phyloP scores from a whole-genome alignment of 1,284 basidiomycete species.

The Marasmius oreades region DNA sequence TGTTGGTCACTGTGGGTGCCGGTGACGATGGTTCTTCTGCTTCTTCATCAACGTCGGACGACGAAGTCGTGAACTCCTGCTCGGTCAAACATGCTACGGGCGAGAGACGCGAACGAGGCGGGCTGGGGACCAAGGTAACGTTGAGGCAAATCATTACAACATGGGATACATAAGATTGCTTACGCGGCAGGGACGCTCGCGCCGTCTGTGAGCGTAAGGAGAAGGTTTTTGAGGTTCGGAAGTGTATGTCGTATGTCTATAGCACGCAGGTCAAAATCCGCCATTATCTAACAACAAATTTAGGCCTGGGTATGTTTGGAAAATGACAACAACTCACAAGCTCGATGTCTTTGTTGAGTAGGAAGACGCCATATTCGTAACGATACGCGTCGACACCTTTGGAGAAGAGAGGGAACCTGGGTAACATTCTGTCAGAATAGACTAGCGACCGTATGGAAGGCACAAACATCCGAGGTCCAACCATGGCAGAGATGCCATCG shows the following conservation, averaged over 20 bases:
- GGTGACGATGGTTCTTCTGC: neutral
- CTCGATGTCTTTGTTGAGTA: constrained; percentile 97
- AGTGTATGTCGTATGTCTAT: constrained; percentile 94
- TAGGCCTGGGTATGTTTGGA: constrained; percentile 13
- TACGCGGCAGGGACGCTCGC: constrained; percentile 48
- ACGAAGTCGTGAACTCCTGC: constrained; percentile 16
- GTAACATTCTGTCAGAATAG: constrained; percentile 13
- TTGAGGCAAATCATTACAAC: neutral
- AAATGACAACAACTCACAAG: constrained; percentile 51
- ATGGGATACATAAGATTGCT: constrained; percentile 21
- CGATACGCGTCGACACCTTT: constrained; percentile 94
- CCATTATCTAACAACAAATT: constrained; percentile 69
- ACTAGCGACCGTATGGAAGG: constrained; percentile 1
- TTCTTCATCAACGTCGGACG: neutral
- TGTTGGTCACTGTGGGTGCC: neutral
- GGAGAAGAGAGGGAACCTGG: constrained; percentile 90
- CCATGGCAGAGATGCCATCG: constrained; percentile 91
- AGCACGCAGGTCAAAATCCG: constrained; percentile 80
- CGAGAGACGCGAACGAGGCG: constrained; percentile 6
- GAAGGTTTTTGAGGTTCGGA: constrained; percentile 92
- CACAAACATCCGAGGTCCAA: constrained; percentile 85
- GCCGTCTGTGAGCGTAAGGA: constrained; percentile 80
- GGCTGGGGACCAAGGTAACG: neutral
- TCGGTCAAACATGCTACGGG: constrained; percentile 15
- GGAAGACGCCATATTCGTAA: constrained; percentile 96